Evolutionary conservation across 208 protist species (phyloP), one percentile per base, ranked within the genome.

Genomic region (Leptomonas seymouri): DNA sequence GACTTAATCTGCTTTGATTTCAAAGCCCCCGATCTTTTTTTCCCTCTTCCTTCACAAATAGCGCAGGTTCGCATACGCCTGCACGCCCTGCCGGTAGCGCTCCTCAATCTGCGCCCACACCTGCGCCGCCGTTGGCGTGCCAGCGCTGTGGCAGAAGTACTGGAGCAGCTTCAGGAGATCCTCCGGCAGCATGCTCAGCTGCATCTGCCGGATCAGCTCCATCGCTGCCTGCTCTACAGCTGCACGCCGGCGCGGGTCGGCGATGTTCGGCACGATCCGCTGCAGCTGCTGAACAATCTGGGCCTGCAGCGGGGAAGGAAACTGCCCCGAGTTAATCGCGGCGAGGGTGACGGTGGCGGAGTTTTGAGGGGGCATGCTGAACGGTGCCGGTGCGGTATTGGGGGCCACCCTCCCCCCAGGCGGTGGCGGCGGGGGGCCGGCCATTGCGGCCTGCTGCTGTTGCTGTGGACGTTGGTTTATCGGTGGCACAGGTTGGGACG

Each of bases 131-230:
- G 44, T 53, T 8, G 76, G 79, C 41, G 84, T 84, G 23, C 82
- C 84, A 8, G 73, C 68, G 8, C 36, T 66, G 46, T 80, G 78
- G 30, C 82, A 80, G 61, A 81, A 90, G 50, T 88, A 76, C 21
- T 59, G 49, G 28, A 93, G 21, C 67, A 82, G 53, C 51, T 64
- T 76, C 66, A 88, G 42, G 2, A 90, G 65, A 30, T 86, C 87
- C 34, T 75, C 77, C 3, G 79, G 74, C n/a, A 93, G 20, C 25
- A 71, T 16, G 39, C 68, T 77, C 41, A 46, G 50, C 63, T 80
- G 80, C 39, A 93, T 75, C 61, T 77, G 70, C 28, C 79, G 74
- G 49, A 89, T 77, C 54, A 93, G 36, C 71, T 90, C 76, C 62
- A 85, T 61, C 45, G 84, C 76, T 2, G 82, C 75, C 69, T 84